Evolutionary conservation across 441 rosid genomes (phyloP), one percentile per base, ranked within the genome.

Genomic region (California macrophylla): DNA sequence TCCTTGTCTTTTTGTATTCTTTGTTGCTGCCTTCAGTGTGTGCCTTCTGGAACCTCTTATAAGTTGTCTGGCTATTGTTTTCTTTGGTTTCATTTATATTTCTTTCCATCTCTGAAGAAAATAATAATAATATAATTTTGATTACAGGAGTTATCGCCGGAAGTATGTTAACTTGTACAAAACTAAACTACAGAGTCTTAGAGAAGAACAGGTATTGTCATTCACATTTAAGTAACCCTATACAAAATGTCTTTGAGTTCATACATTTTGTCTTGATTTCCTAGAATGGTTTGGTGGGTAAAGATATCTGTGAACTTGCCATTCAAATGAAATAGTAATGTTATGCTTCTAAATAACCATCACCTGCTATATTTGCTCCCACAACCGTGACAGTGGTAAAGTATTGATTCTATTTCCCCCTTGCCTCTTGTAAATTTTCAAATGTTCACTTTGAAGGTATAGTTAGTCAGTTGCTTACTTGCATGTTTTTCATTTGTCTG

Each of bases 131-230:
- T 54, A 45, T 70, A 24, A 67, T 60, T 42, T 58, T 74, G 38
- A 52, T 75, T 75, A 32, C 93, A 93, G 98, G 88, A 82, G 74
- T 74, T 78, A 74, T 73, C 89, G 93, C 64, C 85, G 90, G 73
- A 85, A 83, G 77, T 93, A 93, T 82, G 89, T 89, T 32, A 81
- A 80, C 70, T 75, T 87, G 61, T 93, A 93, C 86, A 88, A 87
- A 88, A 81, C 75, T 70, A 93, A 93, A 78, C 82, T 93, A 36
- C 88, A 83, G 50, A 83, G 82, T 79, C 95, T 93, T 77, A 85
- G 76, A 70, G 82, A 77, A 76, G 98, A 89, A 66, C 92, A 82
- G 95, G 98, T 85, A 75, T 75, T 61, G 47, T 36, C 66, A 50
- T 71, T 56, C 65, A 45, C n/a, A 9, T 58, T 65, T 24, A 28